Conservation (phyloP, 129 eudicot genomes). For the Chrysanthemum lavandulifolium region DNA sequence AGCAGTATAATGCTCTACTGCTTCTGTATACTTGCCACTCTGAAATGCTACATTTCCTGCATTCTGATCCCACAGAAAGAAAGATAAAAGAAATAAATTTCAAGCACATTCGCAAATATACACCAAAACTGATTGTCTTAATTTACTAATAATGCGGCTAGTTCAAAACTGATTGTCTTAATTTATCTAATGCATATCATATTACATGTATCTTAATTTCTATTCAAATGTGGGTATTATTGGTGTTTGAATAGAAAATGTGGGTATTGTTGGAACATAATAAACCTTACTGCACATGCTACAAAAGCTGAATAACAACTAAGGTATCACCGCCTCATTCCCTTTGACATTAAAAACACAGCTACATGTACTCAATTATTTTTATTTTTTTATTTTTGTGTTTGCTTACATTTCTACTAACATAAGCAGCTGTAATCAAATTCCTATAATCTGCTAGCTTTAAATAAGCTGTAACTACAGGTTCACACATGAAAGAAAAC, state of each 20-base stretch:
- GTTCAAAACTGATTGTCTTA: too few relatives aligned
- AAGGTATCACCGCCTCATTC: constrained; percentile 5
- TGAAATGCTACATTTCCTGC: constrained; percentile 92
- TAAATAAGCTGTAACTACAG: not conserved
- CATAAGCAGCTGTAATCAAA: not conserved
- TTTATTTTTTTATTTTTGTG: too few relatives aligned
- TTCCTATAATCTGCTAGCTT: not conserved
- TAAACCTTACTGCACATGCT: not conserved
- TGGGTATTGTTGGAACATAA: not conserved
- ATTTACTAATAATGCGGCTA: too few relatives aligned
- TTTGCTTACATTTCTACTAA: not conserved
- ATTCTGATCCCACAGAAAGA: constrained; percentile 43
- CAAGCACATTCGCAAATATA: not conserved
- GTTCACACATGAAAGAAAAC: constrained; percentile 5
- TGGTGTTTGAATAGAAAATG: not conserved
- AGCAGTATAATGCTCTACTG: constrained; percentile 78
- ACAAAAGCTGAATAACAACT: not conserved
- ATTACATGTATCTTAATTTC: too few relatives aligned
- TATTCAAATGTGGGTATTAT: too few relatives aligned
- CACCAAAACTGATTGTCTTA: not conserved
- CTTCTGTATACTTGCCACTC: constrained; percentile 66
- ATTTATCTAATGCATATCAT: not conserved
- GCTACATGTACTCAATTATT: not conserved
- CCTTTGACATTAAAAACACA: not conserved
- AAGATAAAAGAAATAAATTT: not conserved